Base-by-base conservation (phyloP, 495 filamentous ascomycete species). In the Chaetomium cochliodes region DNA sequence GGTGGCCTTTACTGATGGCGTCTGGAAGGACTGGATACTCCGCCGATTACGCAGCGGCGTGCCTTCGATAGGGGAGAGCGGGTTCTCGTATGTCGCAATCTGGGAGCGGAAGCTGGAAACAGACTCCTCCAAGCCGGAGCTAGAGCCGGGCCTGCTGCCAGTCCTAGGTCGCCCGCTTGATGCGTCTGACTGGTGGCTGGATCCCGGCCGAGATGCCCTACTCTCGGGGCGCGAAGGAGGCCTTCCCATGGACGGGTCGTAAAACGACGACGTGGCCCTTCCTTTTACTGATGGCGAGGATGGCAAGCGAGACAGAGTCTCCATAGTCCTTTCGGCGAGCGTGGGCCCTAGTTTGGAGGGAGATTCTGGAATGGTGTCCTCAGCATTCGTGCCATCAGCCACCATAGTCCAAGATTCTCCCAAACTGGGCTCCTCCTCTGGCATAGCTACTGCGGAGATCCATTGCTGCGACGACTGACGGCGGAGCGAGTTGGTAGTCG, bases 291-390 rank as follows among this genome's bases (percentile, higher is more conserved):
- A 78, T 4, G 80, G 80, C 16, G 80, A 82, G 0, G 79, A 81
- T 9, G 80, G 80, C 20, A 83, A 28, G 26, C 79, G 77, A 13
- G 79, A 69, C 18, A 83, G 66, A 0, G 80, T 82, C 66, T 83
- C 79, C 12, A 83, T 77, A 11, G 80, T 83, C 61, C 80, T 74
- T 56, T 83, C 80, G 8, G 76, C 64, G 11, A 82, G 76, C 0
- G 80, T 80, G 4, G 72, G 77, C 15, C 66, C 71, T 22, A 70
- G 73, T 46, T 71, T 78, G 33, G 60, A 73, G 56, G 65, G 69
- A 26, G 33, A 69, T 44, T 37, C 41, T 42, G 52, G 65, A n/a
- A 30, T 58, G 37, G 44, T 65, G 23, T 63, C 69, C 5, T 62
- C 62, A 12, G 9, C 65, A 12, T 5, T 44, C 7, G 49, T 22